A percentile compares a stretch with the other conserved stretches of the same genome.
Evolutionary conservation across 495 filamentous ascomycete species (phyloP).

Genomic region (Rostrohypoxylon terebratum): DNA sequence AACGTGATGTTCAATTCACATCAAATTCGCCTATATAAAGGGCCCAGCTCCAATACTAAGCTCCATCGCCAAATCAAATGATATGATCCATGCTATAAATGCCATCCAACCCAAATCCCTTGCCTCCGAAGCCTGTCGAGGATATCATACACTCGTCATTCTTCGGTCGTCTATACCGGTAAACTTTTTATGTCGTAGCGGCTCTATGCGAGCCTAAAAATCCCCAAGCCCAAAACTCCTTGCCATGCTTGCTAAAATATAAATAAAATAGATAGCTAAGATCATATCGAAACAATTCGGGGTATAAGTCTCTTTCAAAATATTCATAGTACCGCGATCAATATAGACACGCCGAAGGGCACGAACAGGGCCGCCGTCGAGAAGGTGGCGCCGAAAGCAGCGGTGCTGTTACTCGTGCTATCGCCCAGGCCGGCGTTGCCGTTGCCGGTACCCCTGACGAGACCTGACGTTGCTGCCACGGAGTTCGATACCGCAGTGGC

Average conservation of each 20-base stretch:
- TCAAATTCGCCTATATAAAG: neutral
- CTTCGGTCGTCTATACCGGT: constrained; percentile 30
- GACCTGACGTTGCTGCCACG: constrained; percentile 64
- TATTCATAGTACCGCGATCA: constrained; percentile 29
- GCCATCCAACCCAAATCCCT: neutral
- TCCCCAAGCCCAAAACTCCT: constrained; percentile 27
- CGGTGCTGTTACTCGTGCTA: constrained; percentile 13
- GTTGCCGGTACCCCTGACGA: constrained; percentile 36
- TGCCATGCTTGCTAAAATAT: constrained; percentile 31
- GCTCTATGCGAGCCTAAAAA: neutral
- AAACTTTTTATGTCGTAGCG: constrained; percentile 1
- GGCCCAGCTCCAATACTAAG: constrained; percentile 16
- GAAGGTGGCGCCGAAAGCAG: constrained; percentile 1
- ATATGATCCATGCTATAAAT: constrained; percentile 15
- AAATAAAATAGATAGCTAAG: constrained; percentile 5
- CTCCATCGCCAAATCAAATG: constrained; percentile 14
- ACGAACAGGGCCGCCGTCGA: constrained; percentile 28
- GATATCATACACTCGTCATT: constrained; percentile 22
- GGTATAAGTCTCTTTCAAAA: neutral
- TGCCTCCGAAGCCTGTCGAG: constrained; percentile 4
- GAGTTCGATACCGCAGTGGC: constrained; percentile 76
- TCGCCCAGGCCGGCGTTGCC: constrained; percentile 36
- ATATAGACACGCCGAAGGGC: constrained; percentile 22
- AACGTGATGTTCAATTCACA: neutral
- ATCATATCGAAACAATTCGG: constrained; percentile 14